A percentile compares a stretch with the other conserved stretches of the same genome.
Evolutionary conservation across 1,284 basidiomycete genomes (phyloP).

Genomic region (Cystobasidium slooffiae): DNA sequence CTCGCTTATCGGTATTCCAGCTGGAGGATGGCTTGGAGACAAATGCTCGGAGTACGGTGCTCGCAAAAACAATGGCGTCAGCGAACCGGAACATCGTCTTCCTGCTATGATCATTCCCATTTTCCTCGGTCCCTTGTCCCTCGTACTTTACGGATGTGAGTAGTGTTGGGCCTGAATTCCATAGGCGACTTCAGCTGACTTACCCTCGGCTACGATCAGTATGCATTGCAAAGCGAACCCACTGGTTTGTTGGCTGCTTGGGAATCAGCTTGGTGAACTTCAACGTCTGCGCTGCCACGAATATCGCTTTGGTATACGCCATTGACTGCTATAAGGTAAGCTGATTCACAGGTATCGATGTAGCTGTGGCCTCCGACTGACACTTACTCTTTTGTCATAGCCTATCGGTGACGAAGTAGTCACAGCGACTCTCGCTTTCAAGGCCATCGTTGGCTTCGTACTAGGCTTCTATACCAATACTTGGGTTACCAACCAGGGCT

Average conservation of each 20-base stretch:
- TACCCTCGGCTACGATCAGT: neutral
- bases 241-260: conserved; percentile 3
- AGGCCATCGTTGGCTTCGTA: conserved; percentile 11
- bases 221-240: neutral
- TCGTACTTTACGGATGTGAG: too few species aligned
- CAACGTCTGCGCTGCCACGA: conserved; percentile 6
- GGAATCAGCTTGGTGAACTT: conserved; percentile 3
- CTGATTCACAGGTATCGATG: too few species aligned
- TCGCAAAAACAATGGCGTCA: too few species aligned
- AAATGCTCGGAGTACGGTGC: too few species aligned
- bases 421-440: conserved; percentile 2
- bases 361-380: too few species aligned
- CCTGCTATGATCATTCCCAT: too few species aligned
- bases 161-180: too few species aligned
- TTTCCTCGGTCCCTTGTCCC: too few species aligned
- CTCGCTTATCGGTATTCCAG: too few species aligned
- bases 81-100: too few species aligned
- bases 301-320: conserved; percentile 2
- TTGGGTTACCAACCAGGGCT: conserved; percentile 8
- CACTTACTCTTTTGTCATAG: neutral
- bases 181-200: too few species aligned
- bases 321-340: neutral
- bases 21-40: too few species aligned
- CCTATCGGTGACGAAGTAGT: conserved; percentile 2
- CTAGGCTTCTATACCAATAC: conserved; percentile 9